Percentiles rank a stretch among this genome's conserved stretches.
phyloP scores from a whole-genome alignment of 805 yeast species.

The Monosporozyma yasuniensis region DNA sequence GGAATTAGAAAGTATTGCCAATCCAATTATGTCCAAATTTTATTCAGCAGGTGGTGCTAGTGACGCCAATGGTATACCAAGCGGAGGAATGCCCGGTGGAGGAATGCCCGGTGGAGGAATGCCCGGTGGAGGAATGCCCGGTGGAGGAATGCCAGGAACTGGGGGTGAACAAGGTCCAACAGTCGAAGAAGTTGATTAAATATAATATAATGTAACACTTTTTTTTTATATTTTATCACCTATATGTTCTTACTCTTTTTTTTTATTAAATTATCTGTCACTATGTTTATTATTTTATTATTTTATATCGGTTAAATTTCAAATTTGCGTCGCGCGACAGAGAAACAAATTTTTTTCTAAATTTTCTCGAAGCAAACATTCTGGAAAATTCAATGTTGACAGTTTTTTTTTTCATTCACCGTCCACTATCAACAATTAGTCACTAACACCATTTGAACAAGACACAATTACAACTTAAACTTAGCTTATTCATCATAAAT shows the following conservation, averaged over 20 bases:
- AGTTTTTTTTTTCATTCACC: neutral
- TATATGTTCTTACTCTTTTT: neutral
- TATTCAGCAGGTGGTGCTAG: conserved; percentile 90
- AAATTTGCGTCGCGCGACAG: neutral
- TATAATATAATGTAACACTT: neutral
- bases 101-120: conserved; percentile 33
- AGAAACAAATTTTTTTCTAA: neutral
- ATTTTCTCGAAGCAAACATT: neutral
- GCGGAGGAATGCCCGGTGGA: conserved; percentile 30
- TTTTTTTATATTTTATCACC: neutral
- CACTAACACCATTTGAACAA: neutral
- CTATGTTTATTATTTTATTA: neutral
- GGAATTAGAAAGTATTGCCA: conserved; percentile 90
- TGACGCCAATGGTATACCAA: conserved; percentile 69
- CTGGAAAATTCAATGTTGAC: neutral
- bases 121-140: conserved; percentile 45
- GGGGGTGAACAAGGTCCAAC: conserved; percentile 50
- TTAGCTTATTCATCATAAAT: neutral
- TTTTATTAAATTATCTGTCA: neutral
- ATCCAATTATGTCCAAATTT: conserved; percentile 95
- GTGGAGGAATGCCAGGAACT: conserved; percentile 36
- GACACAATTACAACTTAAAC: neutral
- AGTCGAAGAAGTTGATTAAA: conserved; percentile 69
- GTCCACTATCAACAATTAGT: neutral
- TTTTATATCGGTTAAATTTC: neutral